Base-by-base conservation (phyloP, 805 yeast species). In the Candida ipomoeae region DNA sequence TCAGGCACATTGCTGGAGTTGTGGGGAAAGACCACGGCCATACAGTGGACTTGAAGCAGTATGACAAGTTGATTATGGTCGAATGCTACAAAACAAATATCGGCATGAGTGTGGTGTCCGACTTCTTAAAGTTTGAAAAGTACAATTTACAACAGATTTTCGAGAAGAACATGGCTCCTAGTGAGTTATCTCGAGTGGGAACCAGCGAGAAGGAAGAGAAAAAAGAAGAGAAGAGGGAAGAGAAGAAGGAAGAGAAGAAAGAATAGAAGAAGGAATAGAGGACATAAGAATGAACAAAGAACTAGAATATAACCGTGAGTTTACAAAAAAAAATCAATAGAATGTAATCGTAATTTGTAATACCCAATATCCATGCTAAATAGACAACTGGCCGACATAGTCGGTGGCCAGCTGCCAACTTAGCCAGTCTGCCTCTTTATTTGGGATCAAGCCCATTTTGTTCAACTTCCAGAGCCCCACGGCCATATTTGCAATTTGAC, bases 381-480 rank as follows among this genome's bases (percentile, higher is more conserved):
- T 5, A 21, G 50, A 26, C 17, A 54, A 31, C 15, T 38, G 54
- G 35, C 54, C 60, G 13, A 48, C 21, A 21, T 48, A 48, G 38
- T 42, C 44, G 6, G 50, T 52, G 3, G 75, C 70, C 2, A 57
- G 59, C 62, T 90, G 95, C 91, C 96, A 91, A 6, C 89, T 83
- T 15, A 92, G 70, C 98, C 98, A 94, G 64, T 92, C 99, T 56
- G 96, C 85, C 42, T 78, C 78, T 35, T 83, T 85, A 59, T 86
- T 88, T 20, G 99, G 99, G 52, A 92, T 82, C 56, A 92, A 72
- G 0, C 97, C 98, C 97, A 92, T 88, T 20, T 77, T 73, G 58
- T 87, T 83, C 52, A 94, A 70, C 66, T 94, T 94, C 82, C 89
- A 90, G 15, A 90, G 61, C 2, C 97, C 98, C 35, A 89, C 81